Conservation (phyloP, 345 rosid species). For the sweet orange (Citrus sinensis) region DNA sequence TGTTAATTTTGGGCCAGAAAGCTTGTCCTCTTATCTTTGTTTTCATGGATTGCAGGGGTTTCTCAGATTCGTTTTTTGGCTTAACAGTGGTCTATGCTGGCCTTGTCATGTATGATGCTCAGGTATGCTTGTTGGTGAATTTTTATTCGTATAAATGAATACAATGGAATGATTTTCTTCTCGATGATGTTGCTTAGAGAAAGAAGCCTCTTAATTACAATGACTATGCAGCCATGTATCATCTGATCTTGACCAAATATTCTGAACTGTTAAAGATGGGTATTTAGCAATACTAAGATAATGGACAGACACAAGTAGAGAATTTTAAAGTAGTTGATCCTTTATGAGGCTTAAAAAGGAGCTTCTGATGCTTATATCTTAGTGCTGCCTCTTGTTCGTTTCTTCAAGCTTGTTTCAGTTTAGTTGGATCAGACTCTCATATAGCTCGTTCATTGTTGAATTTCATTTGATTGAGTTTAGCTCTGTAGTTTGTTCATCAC, state of each 20-base stretch:
- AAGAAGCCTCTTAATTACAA: background rate
- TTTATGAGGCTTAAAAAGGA: background rate
- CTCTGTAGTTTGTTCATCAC: background rate
- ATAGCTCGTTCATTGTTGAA: background rate
- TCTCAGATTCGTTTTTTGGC: slow-evolving; percentile 80
- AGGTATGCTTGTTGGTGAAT: slow-evolving; percentile 32
- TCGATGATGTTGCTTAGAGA: background rate
- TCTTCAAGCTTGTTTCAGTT: background rate
- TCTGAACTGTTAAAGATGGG: background rate
- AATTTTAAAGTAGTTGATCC: background rate
- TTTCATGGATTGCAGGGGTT: slow-evolving; percentile 53
- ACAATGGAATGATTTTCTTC: background rate
- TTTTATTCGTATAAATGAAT: background rate
- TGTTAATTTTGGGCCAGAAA: background rate
- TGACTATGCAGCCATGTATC: background rate
- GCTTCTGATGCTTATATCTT: background rate
- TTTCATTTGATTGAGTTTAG: background rate
- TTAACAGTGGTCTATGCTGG: slow-evolving; percentile 71
- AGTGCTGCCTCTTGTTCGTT: slow-evolving; percentile 1
- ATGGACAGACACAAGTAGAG: background rate
- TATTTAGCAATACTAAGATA: background rate
- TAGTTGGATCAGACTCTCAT: background rate
- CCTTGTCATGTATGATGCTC: slow-evolving; percentile 90
- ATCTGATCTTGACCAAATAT: background rate
- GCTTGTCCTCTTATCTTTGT: background rate